Evolutionary conservation across 345 rosid genomes (phyloP).

Genomic region (Boechera divaricarpa): DNA sequence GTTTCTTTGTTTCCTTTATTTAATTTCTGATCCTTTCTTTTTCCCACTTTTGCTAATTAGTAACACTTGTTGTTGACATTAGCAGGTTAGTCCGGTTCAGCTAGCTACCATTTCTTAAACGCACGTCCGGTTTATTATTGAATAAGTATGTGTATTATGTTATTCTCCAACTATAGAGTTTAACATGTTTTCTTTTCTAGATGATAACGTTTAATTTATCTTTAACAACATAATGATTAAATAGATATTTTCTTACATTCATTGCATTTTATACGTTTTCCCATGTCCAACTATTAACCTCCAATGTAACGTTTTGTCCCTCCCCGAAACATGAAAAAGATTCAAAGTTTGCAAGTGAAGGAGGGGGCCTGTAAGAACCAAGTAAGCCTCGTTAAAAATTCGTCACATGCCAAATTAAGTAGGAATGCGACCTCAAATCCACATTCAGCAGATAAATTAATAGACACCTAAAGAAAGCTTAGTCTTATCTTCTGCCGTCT

Average conservation of each 20-base stretch:
- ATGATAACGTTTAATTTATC: background rate
- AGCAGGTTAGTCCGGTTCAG: background rate
- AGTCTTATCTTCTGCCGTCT: conserved; percentile 30
- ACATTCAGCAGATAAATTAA: conserved; percentile 14
- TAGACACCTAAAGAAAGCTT: conserved; percentile 29
- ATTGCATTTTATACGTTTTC: background rate
- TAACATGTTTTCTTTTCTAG: background rate
- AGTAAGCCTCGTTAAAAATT: background rate
- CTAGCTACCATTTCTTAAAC: background rate
- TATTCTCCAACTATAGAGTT: background rate
- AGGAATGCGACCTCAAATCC: conserved; percentile 29
- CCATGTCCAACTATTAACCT: conserved; percentile 11
- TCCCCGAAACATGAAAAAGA: conserved; percentile 9
- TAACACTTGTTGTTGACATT: background rate
- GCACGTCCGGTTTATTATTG: background rate
- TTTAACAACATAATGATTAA: background rate
- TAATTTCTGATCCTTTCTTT: background rate
- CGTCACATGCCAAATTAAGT: conserved; percentile 42
- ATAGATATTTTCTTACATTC: background rate
- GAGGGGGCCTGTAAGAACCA: conserved; percentile 7
- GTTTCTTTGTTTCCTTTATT: background rate
- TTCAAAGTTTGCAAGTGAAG: conserved; percentile 24
- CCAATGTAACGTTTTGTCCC: background rate
- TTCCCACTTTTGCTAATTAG: background rate
- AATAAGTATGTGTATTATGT: background rate